phyloP scores from a whole-genome alignment of 2,329 filamentous ascomycete genomes.

The Ophiocordyceps robertsii region DNA sequence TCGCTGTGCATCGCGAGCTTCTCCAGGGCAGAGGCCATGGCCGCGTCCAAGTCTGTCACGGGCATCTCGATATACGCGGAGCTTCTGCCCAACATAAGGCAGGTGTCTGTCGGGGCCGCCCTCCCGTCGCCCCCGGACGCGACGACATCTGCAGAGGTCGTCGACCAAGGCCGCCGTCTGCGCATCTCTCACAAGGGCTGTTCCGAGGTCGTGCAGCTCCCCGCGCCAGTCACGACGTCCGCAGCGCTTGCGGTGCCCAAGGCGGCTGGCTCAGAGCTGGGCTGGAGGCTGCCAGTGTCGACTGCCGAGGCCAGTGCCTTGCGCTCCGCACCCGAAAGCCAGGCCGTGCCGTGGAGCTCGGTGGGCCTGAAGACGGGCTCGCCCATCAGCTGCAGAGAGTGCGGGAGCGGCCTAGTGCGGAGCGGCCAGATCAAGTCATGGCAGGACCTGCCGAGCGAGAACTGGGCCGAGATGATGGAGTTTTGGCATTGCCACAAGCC shows the following conservation, averaged over 20 bases:
- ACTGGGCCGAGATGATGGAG: slow-evolving; percentile 99
- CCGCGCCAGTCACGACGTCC: slow-evolving; percentile 22
- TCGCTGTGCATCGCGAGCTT: too few species aligned
- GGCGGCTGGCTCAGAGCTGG: slow-evolving; percentile 19
- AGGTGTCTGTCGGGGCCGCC: slow-evolving; percentile 44
- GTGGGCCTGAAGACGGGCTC: slow-evolving; percentile 27
- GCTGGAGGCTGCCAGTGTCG: slow-evolving; percentile 40
- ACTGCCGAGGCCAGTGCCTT: slow-evolving; percentile 9
- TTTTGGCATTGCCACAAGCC: slow-evolving; percentile 99
- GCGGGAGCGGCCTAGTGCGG: slow-evolving; percentile 23
- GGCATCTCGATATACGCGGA: slow-evolving; percentile 45
- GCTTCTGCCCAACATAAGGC: slow-evolving; percentile 49
- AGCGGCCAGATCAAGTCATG: slow-evolving; percentile 39
- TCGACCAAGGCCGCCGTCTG: slow-evolving; percentile 30
- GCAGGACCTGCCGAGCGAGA: slow-evolving; percentile 91
- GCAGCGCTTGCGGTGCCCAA: slow-evolving; percentile 24
- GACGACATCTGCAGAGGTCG: slow-evolving; percentile 29
- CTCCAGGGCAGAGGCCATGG: slow-evolving; percentile 5
- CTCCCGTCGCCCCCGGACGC: slow-evolving; percentile 29
- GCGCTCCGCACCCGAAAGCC: slow-evolving; percentile 19
- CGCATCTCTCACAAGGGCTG: slow-evolving; percentile 32
- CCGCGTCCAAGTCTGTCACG: not conserved
- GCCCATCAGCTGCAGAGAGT: slow-evolving; percentile 28
- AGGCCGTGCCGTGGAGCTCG: slow-evolving; percentile 42
- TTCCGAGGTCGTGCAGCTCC: slow-evolving; percentile 24